Percentiles rank a stretch among this genome's conserved stretches.
phyloP scores from a whole-genome alignment of 345 rosid species.

The Citrus maxima region DNA sequence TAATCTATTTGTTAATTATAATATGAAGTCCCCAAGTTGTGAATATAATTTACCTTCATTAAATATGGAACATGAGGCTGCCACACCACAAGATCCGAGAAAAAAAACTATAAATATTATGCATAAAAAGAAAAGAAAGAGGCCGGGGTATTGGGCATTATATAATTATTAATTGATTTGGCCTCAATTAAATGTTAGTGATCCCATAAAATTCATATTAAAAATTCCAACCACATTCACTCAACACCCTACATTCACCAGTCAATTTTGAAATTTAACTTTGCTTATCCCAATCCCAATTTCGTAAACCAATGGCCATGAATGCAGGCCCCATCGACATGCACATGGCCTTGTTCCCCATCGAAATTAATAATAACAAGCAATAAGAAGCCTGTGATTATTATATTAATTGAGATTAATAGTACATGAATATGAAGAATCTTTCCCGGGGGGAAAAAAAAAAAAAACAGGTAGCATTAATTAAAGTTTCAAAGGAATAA shows the following conservation, averaged over 20 bases:
- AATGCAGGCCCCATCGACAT: constrained; percentile 40
- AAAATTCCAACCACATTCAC: constrained; percentile 13
- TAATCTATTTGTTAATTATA: too few relatives aligned
- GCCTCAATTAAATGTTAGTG: constrained; percentile 16
- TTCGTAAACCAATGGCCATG: constrained; percentile 27
- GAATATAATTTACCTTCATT: not conserved
- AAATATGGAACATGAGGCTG: constrained; percentile 15
- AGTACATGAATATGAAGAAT: constrained; percentile 25
- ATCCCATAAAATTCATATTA: constrained; percentile 19
- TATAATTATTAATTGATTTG: not conserved
- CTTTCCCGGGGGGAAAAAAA: constrained; percentile 3
- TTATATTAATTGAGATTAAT: not conserved
- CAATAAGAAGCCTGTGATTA: not conserved
- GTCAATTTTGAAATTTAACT: not conserved
- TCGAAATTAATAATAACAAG: not conserved
- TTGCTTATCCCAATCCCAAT: constrained; percentile 3
- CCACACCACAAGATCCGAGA: constrained; percentile 34
- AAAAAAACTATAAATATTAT: not conserved
- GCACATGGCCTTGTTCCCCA: constrained; percentile 71
- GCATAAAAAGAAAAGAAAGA: not conserved
- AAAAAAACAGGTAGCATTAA: constrained; percentile 15
- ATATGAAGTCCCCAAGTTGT: not conserved
- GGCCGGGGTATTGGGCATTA: not conserved
- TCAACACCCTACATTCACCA: constrained; percentile 15
- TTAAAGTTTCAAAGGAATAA: constrained; percentile 24